These are phyloP conservation scores for Naegleria lovaniensis DNA, from an alignment of 208 protist genomes.

Conservation along the genomic window DNA sequence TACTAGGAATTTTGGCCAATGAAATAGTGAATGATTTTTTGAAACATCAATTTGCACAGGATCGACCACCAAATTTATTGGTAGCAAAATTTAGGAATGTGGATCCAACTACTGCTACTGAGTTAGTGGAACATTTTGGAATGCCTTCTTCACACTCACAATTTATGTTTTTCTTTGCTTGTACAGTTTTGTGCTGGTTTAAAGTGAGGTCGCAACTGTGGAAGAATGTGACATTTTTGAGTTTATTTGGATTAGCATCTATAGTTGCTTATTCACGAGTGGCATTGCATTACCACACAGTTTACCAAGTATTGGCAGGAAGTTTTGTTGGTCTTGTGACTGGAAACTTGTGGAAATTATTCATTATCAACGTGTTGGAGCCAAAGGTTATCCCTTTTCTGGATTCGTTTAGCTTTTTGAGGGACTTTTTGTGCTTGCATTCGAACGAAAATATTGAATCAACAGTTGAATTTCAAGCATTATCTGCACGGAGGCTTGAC, in stretches of 20 bases:
- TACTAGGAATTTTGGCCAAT: neutral
- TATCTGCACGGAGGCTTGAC: neutral
- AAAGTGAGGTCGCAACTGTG: neutral
- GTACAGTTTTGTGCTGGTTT: neutral
- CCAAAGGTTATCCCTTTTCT: neutral
- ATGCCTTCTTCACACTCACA: neutral
- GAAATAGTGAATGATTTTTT: neutral
- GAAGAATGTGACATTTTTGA: neutral
- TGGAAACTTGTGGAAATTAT: neutral
- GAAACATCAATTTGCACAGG: neutral
- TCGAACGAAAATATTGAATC: neutral
- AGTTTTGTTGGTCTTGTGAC: neutral
- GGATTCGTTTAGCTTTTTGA: neutral
- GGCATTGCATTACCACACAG: neutral
- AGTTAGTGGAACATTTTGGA: conserved; percentile 9
- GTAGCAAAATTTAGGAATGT: conserved; percentile 15
- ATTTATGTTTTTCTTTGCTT: conserved; percentile 13
- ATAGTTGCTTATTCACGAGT: conserved; percentile 5
- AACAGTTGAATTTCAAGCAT: neutral
- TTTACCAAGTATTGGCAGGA: neutral
- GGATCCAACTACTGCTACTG: neutral
- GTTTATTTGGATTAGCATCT: neutral
- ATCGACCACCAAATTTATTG: neutral
- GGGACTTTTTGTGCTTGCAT: neutral
- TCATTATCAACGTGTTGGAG: neutral